Conservation (phyloP, 108 stramenopile genomes). For the Discostella pseudostelligera region DNA sequence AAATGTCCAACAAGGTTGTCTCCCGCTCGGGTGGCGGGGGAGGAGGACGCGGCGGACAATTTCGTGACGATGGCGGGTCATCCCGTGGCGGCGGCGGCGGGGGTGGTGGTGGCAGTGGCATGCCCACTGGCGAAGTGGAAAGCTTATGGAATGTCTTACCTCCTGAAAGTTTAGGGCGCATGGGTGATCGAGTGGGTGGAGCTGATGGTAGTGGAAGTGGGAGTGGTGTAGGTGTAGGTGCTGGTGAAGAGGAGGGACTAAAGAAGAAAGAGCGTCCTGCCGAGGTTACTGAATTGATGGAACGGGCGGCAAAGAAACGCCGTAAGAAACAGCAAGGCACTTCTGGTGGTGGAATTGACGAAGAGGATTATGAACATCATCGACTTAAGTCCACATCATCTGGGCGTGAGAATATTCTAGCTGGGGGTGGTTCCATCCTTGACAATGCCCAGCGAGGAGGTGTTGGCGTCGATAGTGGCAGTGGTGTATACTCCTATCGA, state of each 20-base stretch:
- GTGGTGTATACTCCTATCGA: conserved; percentile 61
- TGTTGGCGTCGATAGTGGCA: conserved; percentile 27
- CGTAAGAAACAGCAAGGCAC: conserved; percentile 38
- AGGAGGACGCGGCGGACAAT: conserved; percentile 34
- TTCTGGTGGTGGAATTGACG: not conserved
- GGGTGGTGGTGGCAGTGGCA: conserved; percentile 48
- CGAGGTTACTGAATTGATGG: conserved; percentile 57
- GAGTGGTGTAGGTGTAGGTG: conserved; percentile 43
- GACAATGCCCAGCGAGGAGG: conserved; percentile 7
- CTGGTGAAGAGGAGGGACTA: conserved; percentile 9
- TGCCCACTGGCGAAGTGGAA: conserved; percentile 96
- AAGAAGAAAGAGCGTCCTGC: conserved; percentile 50
- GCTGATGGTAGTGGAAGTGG: conserved; percentile 19
- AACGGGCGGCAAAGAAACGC: conserved; percentile 47
- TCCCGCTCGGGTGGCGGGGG: conserved; percentile 46
- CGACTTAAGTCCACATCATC: conserved; percentile 16
- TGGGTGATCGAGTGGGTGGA: conserved; percentile 77
- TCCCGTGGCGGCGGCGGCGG: conserved; percentile 68
- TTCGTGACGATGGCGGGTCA: conserved; percentile 4
- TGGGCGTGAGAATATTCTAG: conserved; percentile 49
- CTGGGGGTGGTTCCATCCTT: conserved; percentile 22
- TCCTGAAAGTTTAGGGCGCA: conserved; percentile 60
- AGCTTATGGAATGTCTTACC: conserved; percentile 68
- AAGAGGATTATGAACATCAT: conserved; percentile 10
- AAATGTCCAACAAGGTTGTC: conserved; percentile 98